Conservation (phyloP, 2,329 filamentous ascomycete species). For the Trichoderma brevicompactum region DNA sequence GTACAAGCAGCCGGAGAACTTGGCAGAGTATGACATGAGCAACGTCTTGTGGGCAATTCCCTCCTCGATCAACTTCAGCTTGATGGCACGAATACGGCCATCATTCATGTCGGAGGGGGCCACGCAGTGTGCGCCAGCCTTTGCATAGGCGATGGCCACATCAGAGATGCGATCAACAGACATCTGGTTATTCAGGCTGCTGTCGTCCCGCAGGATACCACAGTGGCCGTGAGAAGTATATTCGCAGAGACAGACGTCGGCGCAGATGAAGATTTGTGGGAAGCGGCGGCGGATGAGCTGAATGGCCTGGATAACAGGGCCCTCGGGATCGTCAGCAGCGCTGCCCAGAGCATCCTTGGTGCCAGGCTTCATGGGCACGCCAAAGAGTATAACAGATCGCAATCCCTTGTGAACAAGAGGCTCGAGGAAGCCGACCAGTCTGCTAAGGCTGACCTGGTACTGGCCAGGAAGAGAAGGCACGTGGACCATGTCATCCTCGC, state of each 20-base stretch:
- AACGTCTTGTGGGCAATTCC: slow-evolving; percentile 89
- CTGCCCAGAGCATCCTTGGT: slow-evolving; percentile 92
- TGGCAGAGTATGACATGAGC: slow-evolving; percentile 97
- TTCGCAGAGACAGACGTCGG: slow-evolving; percentile 96
- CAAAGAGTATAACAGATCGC: slow-evolving; percentile 91
- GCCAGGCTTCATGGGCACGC: slow-evolving; percentile 79
- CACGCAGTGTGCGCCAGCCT: slow-evolving; percentile 93
- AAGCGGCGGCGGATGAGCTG: slow-evolving; percentile 82
- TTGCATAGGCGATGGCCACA: slow-evolving; percentile 97
- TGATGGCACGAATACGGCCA: slow-evolving; percentile 94
- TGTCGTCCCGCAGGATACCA: slow-evolving; percentile 91
- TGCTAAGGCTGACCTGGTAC: slow-evolving; percentile 84
- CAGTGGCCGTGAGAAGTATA: slow-evolving; percentile 98
- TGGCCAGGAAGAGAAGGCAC: slow-evolving; percentile 93
- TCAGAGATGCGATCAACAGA: slow-evolving; percentile 95
- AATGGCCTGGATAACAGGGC: slow-evolving; percentile 88
- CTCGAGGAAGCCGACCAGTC: slow-evolving; percentile 79
- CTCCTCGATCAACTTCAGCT: slow-evolving; percentile 94
- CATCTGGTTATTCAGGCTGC: slow-evolving; percentile 87
- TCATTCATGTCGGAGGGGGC: slow-evolving; percentile 99
- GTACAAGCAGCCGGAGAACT: slow-evolving; percentile 96
- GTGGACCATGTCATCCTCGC: slow-evolving; percentile 86
- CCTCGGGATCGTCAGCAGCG: slow-evolving; percentile 87
- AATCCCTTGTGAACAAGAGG: slow-evolving; percentile 89
- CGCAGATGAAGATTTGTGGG: slow-evolving; percentile 86